Evolutionary conservation across 345 rosid species (phyloP).

Genomic region (Lepidium africanum): DNA sequence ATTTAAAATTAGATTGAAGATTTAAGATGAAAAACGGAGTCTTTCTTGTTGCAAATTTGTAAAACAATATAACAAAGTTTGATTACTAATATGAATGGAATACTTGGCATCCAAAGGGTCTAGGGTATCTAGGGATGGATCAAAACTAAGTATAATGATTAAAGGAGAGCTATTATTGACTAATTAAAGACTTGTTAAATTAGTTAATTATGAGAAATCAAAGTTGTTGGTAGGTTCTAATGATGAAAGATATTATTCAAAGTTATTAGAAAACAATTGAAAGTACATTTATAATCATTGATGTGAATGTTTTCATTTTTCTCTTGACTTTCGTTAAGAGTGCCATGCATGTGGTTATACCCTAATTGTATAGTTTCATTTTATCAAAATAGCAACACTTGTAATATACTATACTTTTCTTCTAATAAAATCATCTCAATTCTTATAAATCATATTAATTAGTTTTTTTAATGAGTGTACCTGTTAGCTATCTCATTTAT

Average conservation of each 20-base stretch:
- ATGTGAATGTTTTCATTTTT: not conserved
- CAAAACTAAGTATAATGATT: slow-evolving; percentile 9
- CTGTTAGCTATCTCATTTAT: too few relatives aligned
- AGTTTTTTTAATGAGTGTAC: too few relatives aligned
- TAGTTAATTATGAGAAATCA: not conserved
- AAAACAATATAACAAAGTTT: too few relatives aligned
- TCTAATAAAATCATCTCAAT: too few relatives aligned
- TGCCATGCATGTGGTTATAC: slow-evolving; percentile 9
- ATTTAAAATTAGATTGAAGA: too few relatives aligned
- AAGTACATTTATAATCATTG: slow-evolving; percentile 24
- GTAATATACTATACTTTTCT: too few relatives aligned
- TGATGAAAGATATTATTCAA: slow-evolving; percentile 10
- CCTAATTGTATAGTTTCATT: not conserved
- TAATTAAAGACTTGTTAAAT: not conserved
- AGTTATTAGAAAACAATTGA: slow-evolving; percentile 5
- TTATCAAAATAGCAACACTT: not conserved
- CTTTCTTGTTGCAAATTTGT: too few relatives aligned
- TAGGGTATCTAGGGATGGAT: slow-evolving; percentile 18
- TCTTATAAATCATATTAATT: too few relatives aligned
- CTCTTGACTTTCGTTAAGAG: not conserved
- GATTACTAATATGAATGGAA: slow-evolving; percentile 1
- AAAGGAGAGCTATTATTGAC: slow-evolving; percentile 19
- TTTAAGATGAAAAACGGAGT: too few relatives aligned
- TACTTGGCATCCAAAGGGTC: not conserved
- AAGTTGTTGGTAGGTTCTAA: slow-evolving; percentile 16